Percentiles rank a stretch among this genome's conserved stretches.
Evolutionary conservation across 1,284 basidiomycete species (phyloP).

Genomic region (Porodaedalea pini): DNA sequence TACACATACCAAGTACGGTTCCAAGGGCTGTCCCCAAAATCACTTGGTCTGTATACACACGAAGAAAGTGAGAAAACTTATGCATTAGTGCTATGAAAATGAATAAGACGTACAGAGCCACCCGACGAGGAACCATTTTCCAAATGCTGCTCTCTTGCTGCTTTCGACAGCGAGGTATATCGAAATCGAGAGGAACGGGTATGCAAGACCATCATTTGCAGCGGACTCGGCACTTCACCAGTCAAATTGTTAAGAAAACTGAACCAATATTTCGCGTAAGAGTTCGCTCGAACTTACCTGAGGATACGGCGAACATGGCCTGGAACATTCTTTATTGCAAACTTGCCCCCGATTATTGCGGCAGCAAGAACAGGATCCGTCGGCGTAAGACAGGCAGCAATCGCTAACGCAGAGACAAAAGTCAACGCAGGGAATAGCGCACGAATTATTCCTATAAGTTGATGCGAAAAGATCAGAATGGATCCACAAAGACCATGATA

Average conservation of each 20-base stretch:
- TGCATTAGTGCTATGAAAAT: background rate
- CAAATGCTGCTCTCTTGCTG: constrained; percentile 62
- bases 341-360: constrained; percentile 69
- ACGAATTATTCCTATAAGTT: constrained; percentile 51
- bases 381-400: constrained; percentile 89
- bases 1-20: constrained; percentile 57
- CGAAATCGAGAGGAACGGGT: constrained; percentile 87
- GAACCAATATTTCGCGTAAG: background rate
- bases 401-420: constrained; percentile 74
- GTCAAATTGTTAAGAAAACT: background rate
- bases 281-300: background rate
- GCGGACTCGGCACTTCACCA: constrained; percentile 81
- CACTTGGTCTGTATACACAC: constrained; percentile 67
- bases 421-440: constrained; percentile 65
- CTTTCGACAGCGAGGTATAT: constrained; percentile 80
- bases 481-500: background rate
- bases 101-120: constrained; percentile 59
- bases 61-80: background rate
- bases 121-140: constrained; percentile 77
- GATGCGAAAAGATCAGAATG: background rate
- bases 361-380: constrained; percentile 78
- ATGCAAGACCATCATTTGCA: constrained; percentile 84
- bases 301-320: constrained; percentile 78
- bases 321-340: constrained; percentile 86
- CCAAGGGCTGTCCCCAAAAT: constrained; percentile 79